These are phyloP conservation scores for Rosa multiflora DNA, from an alignment of 306 rosid species.

Conservation along the genomic window DNA sequence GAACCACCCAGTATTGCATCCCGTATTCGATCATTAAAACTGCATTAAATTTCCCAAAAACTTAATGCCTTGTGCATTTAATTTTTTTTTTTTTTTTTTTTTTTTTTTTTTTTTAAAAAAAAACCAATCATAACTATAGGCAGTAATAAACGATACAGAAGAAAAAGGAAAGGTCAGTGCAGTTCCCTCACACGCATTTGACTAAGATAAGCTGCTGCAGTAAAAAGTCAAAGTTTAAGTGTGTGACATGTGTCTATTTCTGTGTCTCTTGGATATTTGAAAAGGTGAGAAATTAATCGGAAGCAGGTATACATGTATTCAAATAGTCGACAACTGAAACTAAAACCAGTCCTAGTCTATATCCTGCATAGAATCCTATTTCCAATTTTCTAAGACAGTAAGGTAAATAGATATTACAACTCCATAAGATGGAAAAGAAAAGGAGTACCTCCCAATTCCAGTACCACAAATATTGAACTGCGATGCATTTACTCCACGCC, in stretches of 20 bases:
- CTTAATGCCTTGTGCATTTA: neutral
- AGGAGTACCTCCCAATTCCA: constrained; percentile 79
- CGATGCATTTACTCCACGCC: constrained; percentile 91
- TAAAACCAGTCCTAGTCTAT: neutral
- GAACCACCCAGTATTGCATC: constrained; percentile 95
- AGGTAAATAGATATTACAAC: constrained; percentile 14
- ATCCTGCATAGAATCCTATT: constrained; percentile 8
- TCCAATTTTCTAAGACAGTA: neutral
- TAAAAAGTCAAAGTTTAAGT: neutral
- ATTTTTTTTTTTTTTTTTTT: no score
- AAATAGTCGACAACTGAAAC: constrained; percentile 11
- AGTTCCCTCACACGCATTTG: neutral
- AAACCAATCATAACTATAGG: neutral
- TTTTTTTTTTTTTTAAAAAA: no score
- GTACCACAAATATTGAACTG: constrained; percentile 81
- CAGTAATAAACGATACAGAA: neutral
- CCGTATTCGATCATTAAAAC: constrained; percentile 95
- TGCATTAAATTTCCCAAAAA: constrained; percentile 34
- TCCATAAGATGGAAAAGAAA: constrained; percentile 21
- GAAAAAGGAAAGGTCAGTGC: neutral
- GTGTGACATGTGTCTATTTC: neutral
- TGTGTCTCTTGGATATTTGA: neutral
- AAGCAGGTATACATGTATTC: neutral
- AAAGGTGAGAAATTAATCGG: neutral
- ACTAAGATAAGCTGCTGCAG: neutral